These are phyloP conservation scores for Hibiscus trionum DNA, from an alignment of 345 rosid species.

Conservation along the genomic window DNA sequence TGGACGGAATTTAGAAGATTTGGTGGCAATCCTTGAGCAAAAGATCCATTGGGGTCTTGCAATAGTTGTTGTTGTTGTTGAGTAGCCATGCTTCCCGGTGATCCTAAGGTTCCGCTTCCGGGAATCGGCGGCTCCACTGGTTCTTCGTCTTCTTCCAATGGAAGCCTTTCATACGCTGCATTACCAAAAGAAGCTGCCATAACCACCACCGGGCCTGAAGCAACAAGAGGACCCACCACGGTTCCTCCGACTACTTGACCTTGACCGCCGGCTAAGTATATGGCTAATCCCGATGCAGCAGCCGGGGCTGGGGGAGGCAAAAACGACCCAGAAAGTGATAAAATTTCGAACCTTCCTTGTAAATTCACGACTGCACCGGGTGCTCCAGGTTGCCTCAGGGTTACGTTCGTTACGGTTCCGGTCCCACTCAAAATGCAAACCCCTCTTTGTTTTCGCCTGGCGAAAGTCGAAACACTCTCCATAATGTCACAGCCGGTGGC, in stretches of 20 bases:
- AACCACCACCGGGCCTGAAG: slow-evolving; percentile 82
- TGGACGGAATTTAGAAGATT: slow-evolving; percentile 75
- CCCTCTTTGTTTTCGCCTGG: slow-evolving; percentile 75
- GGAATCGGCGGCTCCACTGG: slow-evolving; percentile 19
- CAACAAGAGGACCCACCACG: slow-evolving; percentile 67
- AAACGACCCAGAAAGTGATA: slow-evolving; percentile 81
- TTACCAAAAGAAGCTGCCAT: slow-evolving; percentile 97
- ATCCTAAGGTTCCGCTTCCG: slow-evolving; percentile 34
- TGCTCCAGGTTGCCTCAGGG: slow-evolving; percentile 70
- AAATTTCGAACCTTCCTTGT: slow-evolving; percentile 88
- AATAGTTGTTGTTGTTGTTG: slow-evolving; percentile 37
- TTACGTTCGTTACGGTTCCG: slow-evolving; percentile 81
- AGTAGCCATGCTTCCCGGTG: slow-evolving; percentile 18
- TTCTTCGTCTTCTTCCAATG: slow-evolving; percentile 81
- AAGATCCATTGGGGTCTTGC: slow-evolving; percentile 57
- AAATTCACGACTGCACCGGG: slow-evolving; percentile 71
- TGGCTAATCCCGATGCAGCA: slow-evolving; percentile 75
- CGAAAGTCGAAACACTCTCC: slow-evolving; percentile 72
- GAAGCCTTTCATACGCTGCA: slow-evolving; percentile 93
- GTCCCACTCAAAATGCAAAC: slow-evolving; percentile 80
- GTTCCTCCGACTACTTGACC: slow-evolving; percentile 96
- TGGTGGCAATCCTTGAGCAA: slow-evolving; percentile 69
- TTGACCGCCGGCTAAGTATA: slow-evolving; percentile 92
- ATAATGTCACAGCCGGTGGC: slow-evolving; percentile 72
- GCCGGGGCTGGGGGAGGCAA: slow-evolving; percentile 96